Base-by-base conservation (phyloP, 2,329 filamentous ascomycete genomes). In the Penicillium sp. region DNA sequence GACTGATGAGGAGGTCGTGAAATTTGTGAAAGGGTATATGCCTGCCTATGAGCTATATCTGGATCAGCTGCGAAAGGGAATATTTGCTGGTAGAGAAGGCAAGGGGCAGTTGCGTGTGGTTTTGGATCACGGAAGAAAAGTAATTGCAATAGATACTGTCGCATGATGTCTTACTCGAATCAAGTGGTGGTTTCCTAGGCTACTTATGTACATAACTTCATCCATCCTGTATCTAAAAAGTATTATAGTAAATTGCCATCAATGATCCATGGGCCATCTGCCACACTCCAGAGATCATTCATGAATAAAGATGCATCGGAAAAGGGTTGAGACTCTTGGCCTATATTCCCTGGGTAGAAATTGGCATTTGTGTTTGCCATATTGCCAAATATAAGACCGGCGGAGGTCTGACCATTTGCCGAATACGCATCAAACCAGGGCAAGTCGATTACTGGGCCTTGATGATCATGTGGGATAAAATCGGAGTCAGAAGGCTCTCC, bases 191-290 rank as follows among this genome's bases (percentile, higher is more conserved):
- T 39, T 39, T 39, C n/a, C 4, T 42, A 23, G 10, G 3, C 4
- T 23, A 10, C 35, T 39, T 3, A 3, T 39, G n/a, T 39, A 33
- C 13, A 16, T 16, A 33, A 16, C 42, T 29, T 19, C 16, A 29
- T 47, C 19, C 13, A 33, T 4, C 11, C 9, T 6, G 13, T 16
- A 16, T 16, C 5, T 16, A 14, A 6, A n/a, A 19, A 14, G 8
- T 19, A 44, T 49, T 35, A 68, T 29, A 63, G 35, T 4, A 65
- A 54, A 48, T 69, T 64, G 2, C 65, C 70, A 43, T 72, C 65
- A 23, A 73, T 70, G 53, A 72, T 63, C 70, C 70, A 72, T 9
- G 70, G 70, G 2, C 68, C 69, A 61, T 73, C 70, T 21, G 70
- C 70, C 8, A 72, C 65, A 58, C 67, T 72, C 70, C 70, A 72